A percentile compares a stretch with the other conserved stretches of the same genome.
Conservation (phyloP, 1,284 basidiomycete species). For the Rugosomyces carneus region DNA sequence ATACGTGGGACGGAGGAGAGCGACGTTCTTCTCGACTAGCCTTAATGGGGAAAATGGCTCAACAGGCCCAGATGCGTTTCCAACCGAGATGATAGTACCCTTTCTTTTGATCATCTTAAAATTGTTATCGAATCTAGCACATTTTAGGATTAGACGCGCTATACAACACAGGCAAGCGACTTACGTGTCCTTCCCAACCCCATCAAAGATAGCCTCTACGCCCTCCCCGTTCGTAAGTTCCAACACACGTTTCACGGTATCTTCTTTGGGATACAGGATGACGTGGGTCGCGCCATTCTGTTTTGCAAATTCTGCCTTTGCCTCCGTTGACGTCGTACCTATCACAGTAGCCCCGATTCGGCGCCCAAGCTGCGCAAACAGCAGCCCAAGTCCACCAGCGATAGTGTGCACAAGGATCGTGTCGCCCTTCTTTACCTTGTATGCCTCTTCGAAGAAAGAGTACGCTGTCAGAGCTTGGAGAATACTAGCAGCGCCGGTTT, state of each 20-base stretch:
- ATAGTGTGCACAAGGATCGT: constrained; percentile 82
- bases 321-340: constrained; percentile 84
- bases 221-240: constrained; percentile 81
- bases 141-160: background rate
- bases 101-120: constrained; percentile 78
- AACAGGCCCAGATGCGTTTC: constrained; percentile 85
- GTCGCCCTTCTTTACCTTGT: constrained; percentile 74
- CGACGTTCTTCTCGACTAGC: constrained; percentile 80
- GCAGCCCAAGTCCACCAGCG: constrained; percentile 71
- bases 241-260: constrained; percentile 67
- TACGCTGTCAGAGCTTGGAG: constrained; percentile 81
- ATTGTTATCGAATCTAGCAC: constrained; percentile 69
- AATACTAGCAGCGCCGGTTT: constrained; percentile 60
- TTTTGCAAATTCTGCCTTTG: constrained; percentile 83
- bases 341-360: constrained; percentile 83
- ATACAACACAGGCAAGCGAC: constrained; percentile 21
- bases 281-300: constrained; percentile 83
- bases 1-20: constrained; percentile 70
- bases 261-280: constrained; percentile 72
- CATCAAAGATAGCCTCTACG: constrained; percentile 86
- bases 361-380: constrained; percentile 61
- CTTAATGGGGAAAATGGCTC: constrained; percentile 70
- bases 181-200: constrained; percentile 89
- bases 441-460: constrained; percentile 78
- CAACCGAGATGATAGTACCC: constrained; percentile 83